Evolutionary conservation across 305 asterid species (phyloP), one percentile per base, ranked within the genome.

Genomic region (Striga hermonthica): DNA sequence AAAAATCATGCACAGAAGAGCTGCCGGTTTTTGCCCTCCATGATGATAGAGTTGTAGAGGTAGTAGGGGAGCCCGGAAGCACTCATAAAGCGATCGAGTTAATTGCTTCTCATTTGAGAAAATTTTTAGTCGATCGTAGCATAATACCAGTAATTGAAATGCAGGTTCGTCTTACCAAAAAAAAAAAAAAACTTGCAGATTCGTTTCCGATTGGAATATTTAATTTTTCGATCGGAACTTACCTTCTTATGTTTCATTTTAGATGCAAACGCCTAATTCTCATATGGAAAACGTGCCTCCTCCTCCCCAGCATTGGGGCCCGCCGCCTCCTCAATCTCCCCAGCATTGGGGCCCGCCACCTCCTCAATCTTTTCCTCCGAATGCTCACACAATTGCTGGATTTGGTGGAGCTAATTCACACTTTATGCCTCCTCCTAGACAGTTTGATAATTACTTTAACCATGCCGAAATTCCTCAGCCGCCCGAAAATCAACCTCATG

Each of bases 21-120:
- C 84, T 93, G 11, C 97, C 99, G 6, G 68, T 86, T 64, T 90
- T 88, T 79, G 95, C 97, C 65, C 86, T 90, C 68, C 95, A 79
- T 73, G 99, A 93, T 63, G 99, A 93, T 78, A 86, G 98, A 80
- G 72, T 93, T 59, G 97, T 93, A 67, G 98, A 93, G 86, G 82
- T 93, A 65, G 84, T 79, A 34, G 99, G 99, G 12, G 99, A 93
- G 76, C 84, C 97, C 72, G 63, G 85, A 57, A 84, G 85, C 74
- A 80, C 81, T 12, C 95, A 88, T 65, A 93, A 84, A 81, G 99
- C 95, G 49, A 64, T 93, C 72, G 97, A 83, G 67, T 68, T 90
- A 72, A 86, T 93, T 73, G 95, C 96, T 60, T 77, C 89, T 12
- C 95, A 90, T 68, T 69, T 93, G 83, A 86, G 97, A 79, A 93